A percentile compares a stretch with the other conserved stretches of the same genome.
These are phyloP conservation scores for Penicillium sp. DNA, from an alignment of 2,329 filamentous ascomycete genomes.

Conservation along the genomic window DNA sequence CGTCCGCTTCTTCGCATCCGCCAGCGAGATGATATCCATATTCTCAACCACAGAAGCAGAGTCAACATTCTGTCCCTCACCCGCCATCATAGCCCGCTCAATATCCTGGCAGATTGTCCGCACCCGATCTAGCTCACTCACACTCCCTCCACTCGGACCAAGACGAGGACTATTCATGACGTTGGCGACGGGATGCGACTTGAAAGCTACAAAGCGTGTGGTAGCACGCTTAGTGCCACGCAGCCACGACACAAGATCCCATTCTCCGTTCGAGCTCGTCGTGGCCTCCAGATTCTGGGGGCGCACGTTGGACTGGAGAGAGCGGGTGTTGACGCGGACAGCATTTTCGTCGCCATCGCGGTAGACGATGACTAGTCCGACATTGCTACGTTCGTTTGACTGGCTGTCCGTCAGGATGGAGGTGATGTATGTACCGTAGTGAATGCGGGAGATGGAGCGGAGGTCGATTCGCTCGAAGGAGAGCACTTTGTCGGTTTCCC, in stretches of 20 bases:
- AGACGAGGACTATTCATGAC: slow-evolving; percentile 28
- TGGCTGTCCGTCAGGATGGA: slow-evolving; percentile 80
- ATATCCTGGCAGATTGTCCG: slow-evolving; percentile 76
- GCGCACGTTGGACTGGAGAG: slow-evolving; percentile 65
- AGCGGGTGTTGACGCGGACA: slow-evolving; percentile 82
- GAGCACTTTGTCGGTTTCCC: slow-evolving; percentile 91
- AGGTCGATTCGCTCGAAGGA: slow-evolving; percentile 88
- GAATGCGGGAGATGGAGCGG: slow-evolving; percentile 71
- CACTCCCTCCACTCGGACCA: slow-evolving; percentile 21
- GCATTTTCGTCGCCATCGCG: slow-evolving; percentile 72
- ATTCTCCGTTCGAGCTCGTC: slow-evolving; percentile 38
- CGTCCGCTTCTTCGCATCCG: slow-evolving; percentile 84
- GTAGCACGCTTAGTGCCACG: slow-evolving; percentile 33
- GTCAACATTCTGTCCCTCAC: slow-evolving; percentile 47
- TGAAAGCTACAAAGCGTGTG: slow-evolving; percentile 48
- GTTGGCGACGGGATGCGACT: slow-evolving; percentile 45
- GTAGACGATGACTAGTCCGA: slow-evolving; percentile 82
- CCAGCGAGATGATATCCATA: slow-evolving; percentile 77
- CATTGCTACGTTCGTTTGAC: slow-evolving; percentile 76
- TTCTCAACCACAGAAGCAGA: slow-evolving; percentile 53
- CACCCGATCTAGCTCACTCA: slow-evolving; percentile 58
- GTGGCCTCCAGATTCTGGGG: slow-evolving; percentile 35
- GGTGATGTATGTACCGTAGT: slow-evolving; percentile 86
- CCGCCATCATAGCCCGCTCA: slow-evolving; percentile 64
- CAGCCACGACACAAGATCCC: slow-evolving; percentile 49